Evolutionary conservation across 1,139 yeast species (phyloP), one percentile per base, ranked within the genome.

Genomic region (Dujonia santamariae): DNA sequence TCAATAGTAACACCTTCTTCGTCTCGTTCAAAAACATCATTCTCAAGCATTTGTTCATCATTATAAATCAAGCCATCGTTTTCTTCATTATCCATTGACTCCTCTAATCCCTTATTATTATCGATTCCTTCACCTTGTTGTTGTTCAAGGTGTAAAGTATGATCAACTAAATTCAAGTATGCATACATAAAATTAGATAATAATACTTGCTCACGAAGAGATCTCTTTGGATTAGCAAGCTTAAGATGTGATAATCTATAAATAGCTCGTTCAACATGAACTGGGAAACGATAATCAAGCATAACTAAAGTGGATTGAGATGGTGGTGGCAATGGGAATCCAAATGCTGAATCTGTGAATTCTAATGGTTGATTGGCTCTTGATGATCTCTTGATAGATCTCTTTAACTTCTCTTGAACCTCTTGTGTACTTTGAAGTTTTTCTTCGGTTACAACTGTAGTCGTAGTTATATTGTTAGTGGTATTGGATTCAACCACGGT

Each of bases 101-200:
- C 40, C 21, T 42, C 42, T 11, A 43, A 47, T 20, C 38, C 44
- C 25, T 38, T 39, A 11, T 48, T 53, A 19, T 40, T 44, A 7
- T 15, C 20, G 4, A 16, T 20, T 4, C 31, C 39, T 13, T 40
- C 48, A 17, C 40, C 51, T 3, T 41, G 41, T 37, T 63, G 69
- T 46, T 80, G 87, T 48, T 84, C 90, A 44, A 84, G 59, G 56
- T 82, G 86, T 46, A 84, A 65, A 6, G 92, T 82, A 49, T 90
- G 97, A 57, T 92, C 95, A 38, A 92, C 96, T 58, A 92, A 68
- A 53, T 92, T 92, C 67, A 92, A 73, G 60, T 92, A 92, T 0
- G 97, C 94, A 56, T 92, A 92, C 98, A 92, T 92, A 72, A 92
- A 92, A 56, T 94, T 94, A 38, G 96, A 86, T 45, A 92, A 62